These are phyloP conservation scores for Cladorrhinum sp. DNA, from an alignment of 2,329 filamentous ascomycete species.

Conservation along the genomic window DNA sequence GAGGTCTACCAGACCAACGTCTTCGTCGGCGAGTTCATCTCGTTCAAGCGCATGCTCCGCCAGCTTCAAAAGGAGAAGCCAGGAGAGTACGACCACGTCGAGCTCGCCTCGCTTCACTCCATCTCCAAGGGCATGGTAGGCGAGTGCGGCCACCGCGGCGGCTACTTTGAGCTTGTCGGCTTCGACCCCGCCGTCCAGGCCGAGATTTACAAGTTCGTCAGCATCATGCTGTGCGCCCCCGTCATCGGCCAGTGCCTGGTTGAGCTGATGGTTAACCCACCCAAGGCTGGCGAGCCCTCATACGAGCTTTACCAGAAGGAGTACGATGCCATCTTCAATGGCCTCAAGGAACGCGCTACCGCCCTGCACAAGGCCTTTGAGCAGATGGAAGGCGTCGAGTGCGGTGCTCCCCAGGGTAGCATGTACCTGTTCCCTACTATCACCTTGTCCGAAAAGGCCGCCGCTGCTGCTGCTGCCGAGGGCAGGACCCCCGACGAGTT, in stretches of 20 bases:
- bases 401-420: constrained; percentile 82
- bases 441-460: constrained; percentile 69
- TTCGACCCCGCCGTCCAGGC: constrained; percentile 83
- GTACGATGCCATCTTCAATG: constrained; percentile 77
- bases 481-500: constrained; percentile 82
- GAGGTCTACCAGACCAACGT: constrained; percentile 99
- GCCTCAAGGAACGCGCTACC: constrained; percentile 73
- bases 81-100: constrained; percentile 76
- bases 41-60: constrained; percentile 87
- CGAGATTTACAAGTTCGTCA: constrained; percentile 98
- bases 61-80: constrained; percentile 72
- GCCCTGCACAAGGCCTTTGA: constrained; percentile 88
- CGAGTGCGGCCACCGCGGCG: constrained; percentile 95
- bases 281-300: constrained; percentile 76
- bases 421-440: constrained; percentile 99
- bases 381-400: constrained; percentile 94
- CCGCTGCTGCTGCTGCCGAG: constrained; percentile 70
- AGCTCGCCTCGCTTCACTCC: constrained; percentile 89
- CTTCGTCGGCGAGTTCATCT: constrained; percentile 89
- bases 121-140: constrained; percentile 98
- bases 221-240: constrained; percentile 92
- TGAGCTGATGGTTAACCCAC: constrained; percentile 97
- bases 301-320: constrained; percentile 81
- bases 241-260: constrained; percentile 95
- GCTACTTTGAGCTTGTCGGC: constrained; percentile 93